Conservation (phyloP, 768 basidiomycete genomes). For the Mycena amicta region DNA sequence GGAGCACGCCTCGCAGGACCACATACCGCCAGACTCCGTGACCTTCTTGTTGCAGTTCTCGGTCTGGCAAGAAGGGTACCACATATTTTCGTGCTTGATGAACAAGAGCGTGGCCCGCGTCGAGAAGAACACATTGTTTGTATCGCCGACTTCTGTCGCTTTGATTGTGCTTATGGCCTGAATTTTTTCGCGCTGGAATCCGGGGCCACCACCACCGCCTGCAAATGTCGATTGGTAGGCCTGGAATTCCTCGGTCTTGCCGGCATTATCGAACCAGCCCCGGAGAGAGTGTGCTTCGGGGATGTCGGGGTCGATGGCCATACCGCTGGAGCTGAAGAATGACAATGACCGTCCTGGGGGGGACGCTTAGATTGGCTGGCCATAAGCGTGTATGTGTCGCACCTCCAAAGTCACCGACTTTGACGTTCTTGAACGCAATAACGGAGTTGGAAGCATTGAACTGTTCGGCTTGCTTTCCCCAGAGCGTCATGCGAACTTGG, state of each 20-base stretch:
- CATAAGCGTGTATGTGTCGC: conserved; percentile 13
- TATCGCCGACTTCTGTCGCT: conserved; percentile 72
- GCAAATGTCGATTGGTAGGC: conserved; percentile 55
- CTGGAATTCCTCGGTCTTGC: conserved; percentile 65
- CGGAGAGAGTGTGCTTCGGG: conserved; percentile 82
- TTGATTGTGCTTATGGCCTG: conserved; percentile 79
- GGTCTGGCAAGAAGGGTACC: conserved; percentile 87
- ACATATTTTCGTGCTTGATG: conserved; percentile 78
- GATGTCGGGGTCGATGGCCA: conserved; percentile 91
- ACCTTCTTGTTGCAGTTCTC: conserved; percentile 91
- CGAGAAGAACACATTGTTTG: conserved; percentile 81
- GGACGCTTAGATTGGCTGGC: conserved; percentile 6
- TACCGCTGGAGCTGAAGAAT: conserved; percentile 76
- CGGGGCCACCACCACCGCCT: conserved; percentile 41
- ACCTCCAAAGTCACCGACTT: conserved; percentile 92
- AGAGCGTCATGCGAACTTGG: conserved; percentile 84
- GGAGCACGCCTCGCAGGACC: conserved; percentile 94
- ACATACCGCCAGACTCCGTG: conserved; percentile 62
- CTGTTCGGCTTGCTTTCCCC: conserved; percentile 93
- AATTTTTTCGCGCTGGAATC: conserved; percentile 73
- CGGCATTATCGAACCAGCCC: conserved; percentile 89
- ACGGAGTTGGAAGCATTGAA: conserved; percentile 67
- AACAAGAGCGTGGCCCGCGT: conserved; percentile 84
- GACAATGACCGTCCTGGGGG: conserved; percentile 77
- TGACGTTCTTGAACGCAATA: conserved; percentile 92